A percentile compares a stretch with the other conserved stretches of the same genome.
Conservation (phyloP, 2,329 filamentous ascomycete genomes). For the Salinomyces thailandicus region DNA sequence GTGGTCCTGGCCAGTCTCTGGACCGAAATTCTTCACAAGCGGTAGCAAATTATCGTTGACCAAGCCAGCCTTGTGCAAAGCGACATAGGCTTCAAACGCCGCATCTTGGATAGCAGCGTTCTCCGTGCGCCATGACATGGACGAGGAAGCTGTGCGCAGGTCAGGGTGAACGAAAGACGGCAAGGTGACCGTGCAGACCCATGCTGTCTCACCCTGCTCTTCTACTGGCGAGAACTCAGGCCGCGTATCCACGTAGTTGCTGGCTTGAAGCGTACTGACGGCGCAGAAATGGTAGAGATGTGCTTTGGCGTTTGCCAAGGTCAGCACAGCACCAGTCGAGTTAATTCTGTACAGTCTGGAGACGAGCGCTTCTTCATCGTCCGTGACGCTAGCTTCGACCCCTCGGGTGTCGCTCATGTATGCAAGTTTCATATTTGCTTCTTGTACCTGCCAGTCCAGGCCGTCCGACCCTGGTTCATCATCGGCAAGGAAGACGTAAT, state of each 20-base stretch:
- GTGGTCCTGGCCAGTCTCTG: conserved; percentile 13
- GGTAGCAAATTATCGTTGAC: conserved; percentile 73
- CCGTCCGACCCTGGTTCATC: conserved; percentile 26
- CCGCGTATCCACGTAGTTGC: conserved; percentile 51
- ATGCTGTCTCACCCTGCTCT: conserved; percentile 11
- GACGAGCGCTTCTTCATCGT: conserved; percentile 40
- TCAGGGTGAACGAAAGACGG: conserved; percentile 58
- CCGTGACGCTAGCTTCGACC: conserved; percentile 20
- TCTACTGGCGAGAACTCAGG: conserved; percentile 52
- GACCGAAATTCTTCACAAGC: conserved; percentile 25
- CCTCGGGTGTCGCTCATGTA: conserved; percentile 57
- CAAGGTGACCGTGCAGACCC: conserved; percentile 55
- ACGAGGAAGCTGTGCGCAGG: conserved; percentile 46
- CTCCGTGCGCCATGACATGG: conserved; percentile 56
- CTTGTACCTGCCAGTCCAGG: conserved; percentile 54
- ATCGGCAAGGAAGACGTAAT: conserved; percentile 39
- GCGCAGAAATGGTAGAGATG: conserved; percentile 77
- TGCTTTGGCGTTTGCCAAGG: conserved; percentile 60
- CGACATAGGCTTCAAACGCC: conserved; percentile 67
- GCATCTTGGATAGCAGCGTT: conserved; percentile 67
- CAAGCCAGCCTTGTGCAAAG: conserved; percentile 58
- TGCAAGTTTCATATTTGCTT: conserved; percentile 58
- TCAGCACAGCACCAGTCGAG: conserved; percentile 52
- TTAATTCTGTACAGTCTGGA: conserved; percentile 34
- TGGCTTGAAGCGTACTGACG: conserved; percentile 40